Evolutionary conservation across 139 green algal species (phyloP), one percentile per base, ranked within the genome.

Genomic region (Auxenochlorella pyrenoidosa): DNA sequence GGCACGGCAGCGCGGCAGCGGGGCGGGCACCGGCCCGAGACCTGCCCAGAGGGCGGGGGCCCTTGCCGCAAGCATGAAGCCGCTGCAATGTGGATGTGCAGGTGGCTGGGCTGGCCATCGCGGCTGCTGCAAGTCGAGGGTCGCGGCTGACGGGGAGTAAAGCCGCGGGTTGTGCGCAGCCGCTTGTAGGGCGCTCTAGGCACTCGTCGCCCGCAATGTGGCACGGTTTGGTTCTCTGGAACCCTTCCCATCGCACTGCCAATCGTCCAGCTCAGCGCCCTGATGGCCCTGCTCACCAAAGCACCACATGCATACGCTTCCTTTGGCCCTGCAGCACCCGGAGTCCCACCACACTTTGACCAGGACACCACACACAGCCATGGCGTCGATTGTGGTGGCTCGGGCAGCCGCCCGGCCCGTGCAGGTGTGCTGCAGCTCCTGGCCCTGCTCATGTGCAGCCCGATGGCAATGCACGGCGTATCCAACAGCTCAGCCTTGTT

Each of bases 341-440:
- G 66, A 18, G 32, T 16, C 32, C 66, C 66, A 41, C 41, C 66
- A 16, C 2, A 5, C 32, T 18, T 36, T 28, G 32, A 16, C 32
- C 32, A 73, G 66, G 32, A 40, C 66, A 21, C 32, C 54, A 63
- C 12, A 63, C 54, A 63, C 54, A 63, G 54, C 54, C 30, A 85
- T 75, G 59, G 60, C 79, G 51, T 54, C 78, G n/a, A 72, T 85
- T 38, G 79, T 85, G 40, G 38, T 85, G 59, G 79, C 79, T 59
- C 59, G 60, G 18, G 79, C 59, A 22, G 79, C 79, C 26, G 79
- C 59, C 38, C 79, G 79, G 38, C 79, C 79, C 16, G 59, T 59
- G 38, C 59, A 75, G 79, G 79, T 85, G 59, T 8, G 79, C 59
- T 70, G 26, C 47, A 34, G 30, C 44, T n/a, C 40, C 32, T 19